These are phyloP conservation scores for Arachnomyces sp. DNA, from an alignment of 2,329 filamentous ascomycete species.

Conservation along the genomic window DNA sequence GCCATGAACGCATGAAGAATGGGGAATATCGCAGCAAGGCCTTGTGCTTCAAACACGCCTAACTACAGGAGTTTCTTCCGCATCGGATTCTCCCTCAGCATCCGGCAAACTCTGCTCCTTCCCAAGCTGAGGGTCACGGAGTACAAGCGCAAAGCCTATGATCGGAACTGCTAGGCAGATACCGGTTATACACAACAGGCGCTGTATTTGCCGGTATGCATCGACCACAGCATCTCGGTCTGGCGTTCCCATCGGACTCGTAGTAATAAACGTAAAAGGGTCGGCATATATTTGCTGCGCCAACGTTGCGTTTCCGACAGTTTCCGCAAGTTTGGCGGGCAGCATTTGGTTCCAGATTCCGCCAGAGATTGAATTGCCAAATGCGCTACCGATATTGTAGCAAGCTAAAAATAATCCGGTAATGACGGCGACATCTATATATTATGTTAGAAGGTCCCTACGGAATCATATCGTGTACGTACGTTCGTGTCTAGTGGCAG, in stretches of 20 bases:
- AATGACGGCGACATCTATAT: conserved; percentile 51
- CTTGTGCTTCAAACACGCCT: too few species aligned
- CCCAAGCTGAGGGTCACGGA: conserved; percentile 41
- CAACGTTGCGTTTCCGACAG: conserved; percentile 32
- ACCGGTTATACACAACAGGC: conserved; percentile 44
- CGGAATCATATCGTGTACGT: conserved; percentile 12
- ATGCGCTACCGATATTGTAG: conserved; percentile 57
- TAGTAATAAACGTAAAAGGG: conserved; percentile 32
- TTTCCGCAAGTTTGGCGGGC: conserved; percentile 36
- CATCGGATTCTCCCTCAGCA: conserved; percentile 26
- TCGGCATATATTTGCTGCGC: conserved; percentile 35
- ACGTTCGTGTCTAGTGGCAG: conserved; percentile 44
- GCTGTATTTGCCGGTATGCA: conserved; percentile 41
- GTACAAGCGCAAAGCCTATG: conserved; percentile 38
- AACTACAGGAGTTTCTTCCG: conserved; percentile 6
- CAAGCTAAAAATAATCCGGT: conserved; percentile 56
- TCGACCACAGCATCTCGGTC: conserved; percentile 37
- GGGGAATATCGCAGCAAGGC: too few species aligned
- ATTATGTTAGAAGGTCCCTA: conserved; percentile 1
- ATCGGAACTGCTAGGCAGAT: conserved; percentile 42
- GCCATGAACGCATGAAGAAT: too few species aligned
- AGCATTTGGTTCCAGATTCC: conserved; percentile 57
- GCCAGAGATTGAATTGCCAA: conserved; percentile 55
- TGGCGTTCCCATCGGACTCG: conserved; percentile 39
- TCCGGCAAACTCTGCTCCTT: conserved; percentile 40